Conservation (phyloP, 202 grass and related monocot species). For the Zizania palustris region DNA sequence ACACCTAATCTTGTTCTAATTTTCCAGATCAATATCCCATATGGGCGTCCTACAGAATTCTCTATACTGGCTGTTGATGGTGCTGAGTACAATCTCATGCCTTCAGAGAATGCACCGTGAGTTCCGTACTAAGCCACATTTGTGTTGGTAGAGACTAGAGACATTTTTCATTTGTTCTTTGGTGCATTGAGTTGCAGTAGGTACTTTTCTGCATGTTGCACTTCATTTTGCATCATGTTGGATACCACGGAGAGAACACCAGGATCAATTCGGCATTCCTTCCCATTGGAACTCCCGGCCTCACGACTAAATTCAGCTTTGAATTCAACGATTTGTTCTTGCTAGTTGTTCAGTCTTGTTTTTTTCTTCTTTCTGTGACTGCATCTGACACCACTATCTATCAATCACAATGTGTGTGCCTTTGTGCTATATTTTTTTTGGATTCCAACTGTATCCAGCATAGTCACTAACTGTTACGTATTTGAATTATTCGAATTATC, state of each 20-base stretch:
- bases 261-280: background rate
- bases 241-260: background rate
- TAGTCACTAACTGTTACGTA: background rate
- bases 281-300: background rate
- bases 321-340: background rate
- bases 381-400: background rate
- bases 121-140: constrained; percentile 41
- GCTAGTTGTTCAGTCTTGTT: background rate
- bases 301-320: background rate
- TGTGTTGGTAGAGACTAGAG: background rate
- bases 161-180: background rate
- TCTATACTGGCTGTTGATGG: constrained; percentile 61
- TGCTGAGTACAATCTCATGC: constrained; percentile 63
- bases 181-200: background rate
- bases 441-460: background rate
- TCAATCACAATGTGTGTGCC: too few species aligned
- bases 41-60: constrained; percentile 66
- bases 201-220: background rate
- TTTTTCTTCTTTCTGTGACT: background rate
- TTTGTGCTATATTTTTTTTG: background rate
- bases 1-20: constrained; percentile 10
- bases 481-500: constrained; percentile 35
- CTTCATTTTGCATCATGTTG: background rate
- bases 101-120: constrained; percentile 61
- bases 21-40: constrained; percentile 75